Conservation (phyloP, 75 land plant genomes). For the Sequoiadendron giganteum region DNA sequence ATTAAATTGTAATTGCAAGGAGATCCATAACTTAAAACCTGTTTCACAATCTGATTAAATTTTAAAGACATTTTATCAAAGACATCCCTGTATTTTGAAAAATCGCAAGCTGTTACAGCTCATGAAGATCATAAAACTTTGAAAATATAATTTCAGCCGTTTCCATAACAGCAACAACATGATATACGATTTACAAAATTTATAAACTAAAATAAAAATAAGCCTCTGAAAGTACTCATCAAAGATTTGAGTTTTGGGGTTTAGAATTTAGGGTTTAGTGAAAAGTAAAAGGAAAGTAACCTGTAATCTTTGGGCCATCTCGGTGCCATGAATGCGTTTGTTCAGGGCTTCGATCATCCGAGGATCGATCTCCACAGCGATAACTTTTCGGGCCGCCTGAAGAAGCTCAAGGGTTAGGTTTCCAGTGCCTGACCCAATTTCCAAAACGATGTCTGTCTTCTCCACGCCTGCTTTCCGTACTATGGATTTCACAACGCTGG, state of each 20-base stretch:
- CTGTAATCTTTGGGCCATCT: conserved; percentile 35
- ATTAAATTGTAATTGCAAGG: not conserved
- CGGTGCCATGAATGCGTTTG: conserved; percentile 37
- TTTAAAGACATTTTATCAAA: not conserved
- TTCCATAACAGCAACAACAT: not conserved
- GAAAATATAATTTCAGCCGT: not conserved
- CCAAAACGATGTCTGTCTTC: conserved; percentile 75
- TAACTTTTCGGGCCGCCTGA: conserved; percentile 50
- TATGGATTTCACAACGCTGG: conserved; percentile 69
- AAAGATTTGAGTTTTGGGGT: not conserved
- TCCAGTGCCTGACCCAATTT: conserved; percentile 96
- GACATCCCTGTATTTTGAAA: not conserved
- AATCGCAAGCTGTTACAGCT: not conserved
- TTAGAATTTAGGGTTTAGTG: not conserved
- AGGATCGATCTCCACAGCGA: conserved; percentile 74
- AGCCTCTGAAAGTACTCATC: not conserved
- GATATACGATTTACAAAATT: not conserved
- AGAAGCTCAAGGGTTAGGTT: conserved; percentile 80
- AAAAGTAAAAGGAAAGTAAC: conserved; percentile 25
- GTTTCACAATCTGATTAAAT: not conserved
- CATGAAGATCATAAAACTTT: not conserved
- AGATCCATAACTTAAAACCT: not conserved
- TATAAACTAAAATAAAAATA: not conserved
- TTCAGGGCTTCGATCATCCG: conserved; percentile 60
- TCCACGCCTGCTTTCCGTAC: conserved; percentile 62